These are phyloP conservation scores for Closterium sp. DNA, from an alignment of 139 green algal species.

Conservation along the genomic window DNA sequence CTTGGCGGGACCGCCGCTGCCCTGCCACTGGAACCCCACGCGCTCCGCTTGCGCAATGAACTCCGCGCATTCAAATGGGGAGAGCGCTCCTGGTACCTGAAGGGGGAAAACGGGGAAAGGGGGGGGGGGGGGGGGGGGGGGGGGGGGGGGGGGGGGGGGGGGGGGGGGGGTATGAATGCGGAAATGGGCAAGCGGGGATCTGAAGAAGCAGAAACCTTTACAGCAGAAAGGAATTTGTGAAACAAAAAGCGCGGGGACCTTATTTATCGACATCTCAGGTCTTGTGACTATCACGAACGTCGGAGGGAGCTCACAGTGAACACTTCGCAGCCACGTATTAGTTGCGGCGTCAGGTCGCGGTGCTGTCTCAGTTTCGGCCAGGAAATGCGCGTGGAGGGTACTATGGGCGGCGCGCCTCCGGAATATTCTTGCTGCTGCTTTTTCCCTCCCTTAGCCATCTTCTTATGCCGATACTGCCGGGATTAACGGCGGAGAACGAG, in stretches of 20 bases:
- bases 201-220: no score
- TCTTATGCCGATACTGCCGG: background rate
- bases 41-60: background rate
- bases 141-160: no score
- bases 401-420: background rate
- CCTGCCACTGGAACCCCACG: background rate
- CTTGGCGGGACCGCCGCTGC: background rate
- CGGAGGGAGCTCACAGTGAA: background rate
- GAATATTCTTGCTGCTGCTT: background rate
- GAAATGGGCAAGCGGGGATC: no score
- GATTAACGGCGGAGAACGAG: background rate
- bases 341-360: background rate
- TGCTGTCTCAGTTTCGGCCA: background rate
- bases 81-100: slow-evolving; percentile 1
- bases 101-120: background rate
- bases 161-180: no score
- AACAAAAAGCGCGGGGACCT: no score
- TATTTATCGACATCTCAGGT: no score
- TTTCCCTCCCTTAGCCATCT: background rate
- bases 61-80: background rate
- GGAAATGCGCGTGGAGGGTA: background rate
- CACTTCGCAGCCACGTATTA: background rate
- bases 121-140: no score
- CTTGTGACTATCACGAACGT: background rate
- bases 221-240: no score